Conservation (phyloP, 2,329 filamentous ascomycete species). For the Madurella fahalii region DNA sequence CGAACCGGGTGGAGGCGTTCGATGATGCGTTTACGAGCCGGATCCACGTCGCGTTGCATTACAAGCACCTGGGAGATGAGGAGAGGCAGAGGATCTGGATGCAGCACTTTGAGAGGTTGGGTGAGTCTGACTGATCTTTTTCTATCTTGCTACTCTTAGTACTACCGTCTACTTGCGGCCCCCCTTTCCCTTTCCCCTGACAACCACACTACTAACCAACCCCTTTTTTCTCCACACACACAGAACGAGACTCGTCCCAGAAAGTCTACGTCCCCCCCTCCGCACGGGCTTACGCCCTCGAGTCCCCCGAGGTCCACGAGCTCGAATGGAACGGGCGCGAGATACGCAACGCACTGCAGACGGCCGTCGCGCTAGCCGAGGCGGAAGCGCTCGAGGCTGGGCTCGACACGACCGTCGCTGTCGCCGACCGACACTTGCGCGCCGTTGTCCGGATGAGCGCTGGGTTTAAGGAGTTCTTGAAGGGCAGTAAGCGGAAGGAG, state of each 20-base stretch:
- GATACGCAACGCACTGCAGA: constrained; percentile 39
- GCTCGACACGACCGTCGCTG: constrained; percentile 26
- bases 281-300: constrained; percentile 39
- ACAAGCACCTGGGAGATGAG: constrained; percentile 37
- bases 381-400: constrained; percentile 37
- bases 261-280: constrained; percentile 36
- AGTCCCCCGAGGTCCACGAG: constrained; percentile 33
- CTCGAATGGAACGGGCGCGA: constrained; percentile 41
- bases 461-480: constrained; percentile 36
- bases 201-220: no score
- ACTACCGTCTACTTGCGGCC: background rate
- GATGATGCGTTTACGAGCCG: constrained; percentile 47
- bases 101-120: constrained; percentile 43
- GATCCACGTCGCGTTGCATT: constrained; percentile 48
- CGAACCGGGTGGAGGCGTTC: constrained; percentile 45
- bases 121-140: background rate
- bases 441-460: constrained; percentile 37
- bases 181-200: background rate
- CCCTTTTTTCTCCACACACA: background rate
- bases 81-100: constrained; percentile 44
- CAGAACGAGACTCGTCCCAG: constrained; percentile 36
- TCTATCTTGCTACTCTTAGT: background rate
- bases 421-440: constrained; percentile 35
- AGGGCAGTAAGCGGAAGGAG: background rate
- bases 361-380: constrained; percentile 43